These are phyloP conservation scores for Phialocephala sp. DNA, from an alignment of 2,329 filamentous ascomycete species.

Conservation along the genomic window DNA sequence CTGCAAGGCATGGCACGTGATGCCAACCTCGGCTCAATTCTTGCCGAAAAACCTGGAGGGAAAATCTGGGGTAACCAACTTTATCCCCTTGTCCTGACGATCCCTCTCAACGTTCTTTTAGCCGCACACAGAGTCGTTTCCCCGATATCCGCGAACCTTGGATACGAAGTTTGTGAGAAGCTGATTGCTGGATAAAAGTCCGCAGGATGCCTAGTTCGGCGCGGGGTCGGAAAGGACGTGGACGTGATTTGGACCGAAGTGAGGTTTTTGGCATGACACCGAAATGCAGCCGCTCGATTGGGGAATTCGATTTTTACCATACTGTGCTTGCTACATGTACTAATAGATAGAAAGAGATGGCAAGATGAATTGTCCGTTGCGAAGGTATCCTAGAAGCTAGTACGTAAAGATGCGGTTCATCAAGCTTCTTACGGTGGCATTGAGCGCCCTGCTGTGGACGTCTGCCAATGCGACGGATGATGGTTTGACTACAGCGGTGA, in stretches of 20 bases:
- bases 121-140: slow-evolving; percentile 9
- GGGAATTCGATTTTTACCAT: neutral
- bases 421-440: slow-evolving; percentile 30
- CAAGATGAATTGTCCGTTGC: neutral
- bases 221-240: neutral
- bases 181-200: slow-evolving; percentile 28
- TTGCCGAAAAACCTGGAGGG: neutral
- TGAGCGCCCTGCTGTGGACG: slow-evolving; percentile 35
- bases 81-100: slow-evolving; percentile 4
- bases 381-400: neutral
- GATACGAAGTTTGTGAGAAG: neutral
- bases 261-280: neutral
- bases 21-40: slow-evolving; percentile 1
- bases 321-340: slow-evolving; percentile 14
- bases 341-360: slow-evolving; percentile 13
- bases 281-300: neutral
- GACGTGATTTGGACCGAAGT: slow-evolving; percentile 8
- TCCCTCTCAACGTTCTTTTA: slow-evolving; percentile 13
- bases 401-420: slow-evolving; percentile 31
- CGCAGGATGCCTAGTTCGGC: slow-evolving; percentile 4
- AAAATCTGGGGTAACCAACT: slow-evolving; percentile 9
- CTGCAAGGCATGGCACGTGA: slow-evolving; percentile 5
- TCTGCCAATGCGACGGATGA: slow-evolving; percentile 46
- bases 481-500: slow-evolving; percentile 50
- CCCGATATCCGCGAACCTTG: slow-evolving; percentile 14